Conservation (phyloP, 495 filamentous ascomycete genomes). For the Penicillium bialowiezense region DNA sequence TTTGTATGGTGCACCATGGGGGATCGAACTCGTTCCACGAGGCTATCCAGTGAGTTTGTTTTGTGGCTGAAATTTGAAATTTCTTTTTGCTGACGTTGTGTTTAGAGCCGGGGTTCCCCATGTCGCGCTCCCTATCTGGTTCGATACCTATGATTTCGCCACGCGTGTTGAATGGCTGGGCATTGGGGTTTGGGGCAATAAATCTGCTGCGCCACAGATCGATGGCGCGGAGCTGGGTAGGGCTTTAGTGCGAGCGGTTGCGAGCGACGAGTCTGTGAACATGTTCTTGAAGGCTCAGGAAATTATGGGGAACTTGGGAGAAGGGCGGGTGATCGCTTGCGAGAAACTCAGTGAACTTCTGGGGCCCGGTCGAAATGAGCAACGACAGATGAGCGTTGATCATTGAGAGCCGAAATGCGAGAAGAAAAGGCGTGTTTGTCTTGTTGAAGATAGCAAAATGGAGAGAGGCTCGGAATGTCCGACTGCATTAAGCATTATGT, state of each 20-base stretch:
- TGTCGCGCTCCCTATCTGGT: slow-evolving; percentile 40
- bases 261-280: slow-evolving; percentile 1
- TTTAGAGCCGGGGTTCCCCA: slow-evolving; percentile 44
- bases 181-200: slow-evolving; percentile 40
- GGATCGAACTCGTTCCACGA: slow-evolving; percentile 45
- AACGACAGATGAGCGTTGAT: too few relatives aligned
- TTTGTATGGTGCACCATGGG: slow-evolving; percentile 43
- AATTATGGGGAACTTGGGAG: slow-evolving; percentile 11
- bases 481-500: not conserved
- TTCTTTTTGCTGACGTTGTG: not conserved
- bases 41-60: slow-evolving; percentile 29
- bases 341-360: slow-evolving; percentile 22
- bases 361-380: not conserved
- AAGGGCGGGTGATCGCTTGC: slow-evolving; percentile 22
- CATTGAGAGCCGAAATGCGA: too few relatives aligned
- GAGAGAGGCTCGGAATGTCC: too few relatives aligned
- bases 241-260: slow-evolving; percentile 17
- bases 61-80: not conserved
- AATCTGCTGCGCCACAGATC: slow-evolving; percentile 11
- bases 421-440: too few relatives aligned
- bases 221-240: slow-evolving; percentile 16
- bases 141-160: slow-evolving; percentile 42
- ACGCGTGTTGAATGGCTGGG: slow-evolving; percentile 36
- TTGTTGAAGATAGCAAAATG: too few relatives aligned
- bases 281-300: slow-evolving; percentile 13